Base-by-base conservation (phyloP, 345 rosid species). In the Eucalyptus dawsonii region DNA sequence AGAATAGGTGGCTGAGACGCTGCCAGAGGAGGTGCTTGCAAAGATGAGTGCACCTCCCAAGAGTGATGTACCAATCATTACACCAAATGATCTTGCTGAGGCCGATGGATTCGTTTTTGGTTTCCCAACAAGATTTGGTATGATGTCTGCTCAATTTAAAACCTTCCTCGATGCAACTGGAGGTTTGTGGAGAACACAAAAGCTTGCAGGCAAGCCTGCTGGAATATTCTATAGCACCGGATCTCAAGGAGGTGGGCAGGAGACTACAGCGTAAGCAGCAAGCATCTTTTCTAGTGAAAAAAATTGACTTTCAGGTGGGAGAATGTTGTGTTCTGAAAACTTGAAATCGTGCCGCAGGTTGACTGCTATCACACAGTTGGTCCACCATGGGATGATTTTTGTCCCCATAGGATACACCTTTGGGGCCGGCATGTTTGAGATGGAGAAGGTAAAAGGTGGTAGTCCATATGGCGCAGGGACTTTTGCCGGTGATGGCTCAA, bases 81-180 rank as follows among this genome's bases (percentile, higher is more conserved):
- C 97, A 34, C 97, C 99, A 1, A 86, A 80, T 14, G 98, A 97
- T 45, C 96, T 97, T 67, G 88, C 98, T 53, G 98, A 97, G 92
- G 99, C 99, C 50, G 99, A 97, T 91, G 99, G 99, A 11, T 92
- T 96, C 86, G 92, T 97, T 87, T 94, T 97, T 87, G 99, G 99
- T 29, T 97, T 97, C 95, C 99, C 99, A 87, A 97, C 99, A 60
- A 95, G 99, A 92, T 97, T 96, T 60, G 99, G 99, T 51, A 97
- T 97, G 99, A 97, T 97, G 99, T 92, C 98, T 92, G 98, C 99
- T 90, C 99, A 97, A 90, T 97, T 97, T 91, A 97, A 97, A 89
- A 98, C 99, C 80, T 97, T 97, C 92, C 60, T 97, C 89, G 99
- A 97, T 89, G 95, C 99, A 87, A 97, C 99, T 25, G 99, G 99